phyloP scores from a whole-genome alignment of 2,329 filamentous ascomycete species.

The Fusarium sp. region DNA sequence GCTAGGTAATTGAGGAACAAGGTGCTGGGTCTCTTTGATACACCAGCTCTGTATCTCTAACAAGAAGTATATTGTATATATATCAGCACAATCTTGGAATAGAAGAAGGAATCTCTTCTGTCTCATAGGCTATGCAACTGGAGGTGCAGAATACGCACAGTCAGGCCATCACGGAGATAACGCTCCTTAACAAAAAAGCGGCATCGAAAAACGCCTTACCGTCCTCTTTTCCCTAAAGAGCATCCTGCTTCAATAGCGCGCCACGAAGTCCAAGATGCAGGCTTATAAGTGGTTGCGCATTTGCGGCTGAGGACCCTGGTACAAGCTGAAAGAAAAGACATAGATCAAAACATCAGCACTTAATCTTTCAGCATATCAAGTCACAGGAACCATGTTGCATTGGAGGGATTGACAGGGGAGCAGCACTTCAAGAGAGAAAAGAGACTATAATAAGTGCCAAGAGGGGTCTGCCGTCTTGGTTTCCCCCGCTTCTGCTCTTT shows the following conservation, averaged over 20 bases:
- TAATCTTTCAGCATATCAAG: slow-evolving; percentile 17
- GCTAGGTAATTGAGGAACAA: neutral
- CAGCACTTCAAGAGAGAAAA: neutral
- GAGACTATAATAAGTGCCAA: slow-evolving; percentile 14
- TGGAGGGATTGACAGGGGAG: slow-evolving; percentile 14
- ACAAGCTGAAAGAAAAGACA: slow-evolving; percentile 21
- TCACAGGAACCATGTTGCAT: slow-evolving; percentile 7
- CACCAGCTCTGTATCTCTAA: no score
- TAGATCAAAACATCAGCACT: neutral
- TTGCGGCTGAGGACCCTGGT: slow-evolving; percentile 32
- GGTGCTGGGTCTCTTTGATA: no score
- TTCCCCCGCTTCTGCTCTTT: neutral
- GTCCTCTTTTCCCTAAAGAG: slow-evolving; percentile 9
- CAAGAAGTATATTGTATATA: no score
- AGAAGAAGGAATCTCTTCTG: no score
- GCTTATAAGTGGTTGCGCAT: slow-evolving; percentile 23
- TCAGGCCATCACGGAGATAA: neutral
- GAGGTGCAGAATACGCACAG: neutral
- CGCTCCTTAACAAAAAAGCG: neutral
- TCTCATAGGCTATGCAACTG: neutral
- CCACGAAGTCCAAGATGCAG: slow-evolving; percentile 3
- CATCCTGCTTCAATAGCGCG: slow-evolving; percentile 26
- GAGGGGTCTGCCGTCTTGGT: slow-evolving; percentile 28
- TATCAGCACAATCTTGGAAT: no score
- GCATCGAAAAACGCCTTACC: slow-evolving; percentile 10